Evolutionary conservation across 2,329 filamentous ascomycete genomes (phyloP), one percentile per base, ranked within the genome.

Genomic region (Pseudogymnoascus sp.): DNA sequence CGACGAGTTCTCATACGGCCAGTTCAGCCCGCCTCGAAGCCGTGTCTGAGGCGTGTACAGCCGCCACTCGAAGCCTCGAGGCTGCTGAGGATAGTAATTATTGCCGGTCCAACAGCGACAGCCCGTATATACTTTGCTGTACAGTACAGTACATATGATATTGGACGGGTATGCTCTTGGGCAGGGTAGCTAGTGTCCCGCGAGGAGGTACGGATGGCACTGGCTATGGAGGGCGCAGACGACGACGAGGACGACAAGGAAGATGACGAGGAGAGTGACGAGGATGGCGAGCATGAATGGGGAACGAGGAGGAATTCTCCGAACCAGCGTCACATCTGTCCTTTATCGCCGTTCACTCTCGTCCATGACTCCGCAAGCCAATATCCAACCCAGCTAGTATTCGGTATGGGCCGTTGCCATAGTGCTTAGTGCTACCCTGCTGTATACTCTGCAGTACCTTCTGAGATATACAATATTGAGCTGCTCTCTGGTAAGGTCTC

Each of bases 51-150:
- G 14, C 23, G n/a, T 16, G 23, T 16, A 16, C 46, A 53, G 46
- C 14, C 25, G 46, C 46, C 25, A 9, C 25, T 7, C 18, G 25
- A 12, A 31, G 46, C n/a, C 25, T 56, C 18, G 25, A 28, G 12
- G 8, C n/a, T 34, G 46, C 46, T 18, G n/a, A 56, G 25, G 46
- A 56, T n/a, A 56, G 25, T 34, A 56, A 56, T 56, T n/a, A 56
- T 56, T 34, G 46, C n/a, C 25, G 46, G n/a, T 18, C 46, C 46
- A 56, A 53, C n/a, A 31, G 25, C 25, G 9, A 56, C 8, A 31
- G 11, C 25, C 25, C 25, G 46, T 49, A 34, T 56, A 56, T n/a
- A n/a, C n/a, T n/a, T 34, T 18, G 25, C 11, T 31, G 25, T 56
- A 21, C 8, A 16, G 25, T 11, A 16, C 23, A 12, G n/a, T 31